These are phyloP conservation scores for Suhomyces bolitotheri DNA, from an alignment of 1,139 yeast species.

Conservation along the genomic window DNA sequence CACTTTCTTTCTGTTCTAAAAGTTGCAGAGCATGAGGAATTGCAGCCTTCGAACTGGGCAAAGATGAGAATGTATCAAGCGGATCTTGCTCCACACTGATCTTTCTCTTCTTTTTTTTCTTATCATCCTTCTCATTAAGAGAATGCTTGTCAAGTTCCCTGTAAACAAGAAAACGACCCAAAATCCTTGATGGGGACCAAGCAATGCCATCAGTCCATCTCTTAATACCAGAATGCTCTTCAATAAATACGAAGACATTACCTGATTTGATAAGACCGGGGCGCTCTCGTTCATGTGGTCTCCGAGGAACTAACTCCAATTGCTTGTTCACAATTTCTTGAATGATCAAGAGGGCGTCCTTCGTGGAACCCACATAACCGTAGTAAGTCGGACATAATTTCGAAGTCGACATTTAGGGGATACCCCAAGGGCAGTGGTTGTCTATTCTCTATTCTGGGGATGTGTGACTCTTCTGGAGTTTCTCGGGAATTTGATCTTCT, in stretches of 20 bases:
- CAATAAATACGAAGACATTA: slow-evolving; percentile 80
- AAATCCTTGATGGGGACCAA: slow-evolving; percentile 88
- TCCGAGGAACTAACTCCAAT: slow-evolving; percentile 65
- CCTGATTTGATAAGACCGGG: slow-evolving; percentile 68
- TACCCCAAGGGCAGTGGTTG: background rate
- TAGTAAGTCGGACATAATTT: slow-evolving; percentile 59
- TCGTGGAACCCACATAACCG: slow-evolving; percentile 80
- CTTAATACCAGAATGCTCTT: slow-evolving; percentile 78
- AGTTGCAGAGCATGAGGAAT: slow-evolving; percentile 23
- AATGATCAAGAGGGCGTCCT: slow-evolving; percentile 79
- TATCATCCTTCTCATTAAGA: slow-evolving; percentile 34
- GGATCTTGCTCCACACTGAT: slow-evolving; percentile 21
- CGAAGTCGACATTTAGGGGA: slow-evolving; percentile 29
- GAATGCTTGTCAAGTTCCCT: slow-evolving; percentile 68
- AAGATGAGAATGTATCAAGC: slow-evolving; percentile 9
- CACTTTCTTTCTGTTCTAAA: slow-evolving; percentile 8
- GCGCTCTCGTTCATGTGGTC: slow-evolving; percentile 84
- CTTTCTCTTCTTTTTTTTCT: slow-evolving; percentile 34
- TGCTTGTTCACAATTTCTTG: slow-evolving; percentile 71
- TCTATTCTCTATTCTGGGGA: background rate
- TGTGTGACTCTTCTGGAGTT: no score
- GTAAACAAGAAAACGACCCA: slow-evolving; percentile 81
- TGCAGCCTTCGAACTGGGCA: slow-evolving; percentile 5
- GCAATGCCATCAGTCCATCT: slow-evolving; percentile 94
- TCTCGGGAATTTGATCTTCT: no score